Evolutionary conservation across 2,329 filamentous ascomycete species (phyloP), one percentile per base, ranked within the genome.

Genomic region (Phialocephala subalpina): DNA sequence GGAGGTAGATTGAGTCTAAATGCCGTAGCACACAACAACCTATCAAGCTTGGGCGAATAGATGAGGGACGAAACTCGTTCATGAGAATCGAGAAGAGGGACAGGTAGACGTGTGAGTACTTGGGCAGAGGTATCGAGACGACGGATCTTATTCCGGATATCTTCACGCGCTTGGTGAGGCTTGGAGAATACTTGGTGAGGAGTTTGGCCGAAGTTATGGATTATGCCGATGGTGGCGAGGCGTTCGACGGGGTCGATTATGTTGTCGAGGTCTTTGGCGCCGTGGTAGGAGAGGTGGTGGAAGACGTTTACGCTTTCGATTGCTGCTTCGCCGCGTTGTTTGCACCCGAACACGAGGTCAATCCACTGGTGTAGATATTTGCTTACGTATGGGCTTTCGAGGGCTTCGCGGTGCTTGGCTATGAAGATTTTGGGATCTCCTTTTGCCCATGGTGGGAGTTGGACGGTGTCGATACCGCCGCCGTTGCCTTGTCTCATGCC

Each of bases 131-230:
- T 91, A 77, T 99, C 95, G 0, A 99, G 82, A 63, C 93, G 87
- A 64, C 87, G 88, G 2, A 86, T 82, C 5, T 88, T 89, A 62
- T 89, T 86, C 25, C 87, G 82, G 4, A 85, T 80, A 63, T 92
- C 86, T 70, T 97, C 94, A 16, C 91, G 87, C n/a, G 86, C 81
- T 3, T 92, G 90, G 78, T 99, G 96, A 14, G 91, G 84, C 65
- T 91, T 90, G 53, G 88, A 87, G 77, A 98, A 99, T 18, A 98
- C 91, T 77, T 99, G 97, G 73, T 97, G 92, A 1, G 97, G 96
- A 1, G 97, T 99, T 78, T 99, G 96, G 0, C 96, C 96, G 78
- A 99, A 99, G 73, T 98, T 98, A 79, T 99, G 95, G 73, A 99
- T 98, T 72, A 97, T 97, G 38, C 93, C 93, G 62, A 97, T 97